Evolutionary conservation across 441 rosid species (phyloP), one percentile per base, ranked within the genome.

Genomic region (Brassica hybrid): DNA sequence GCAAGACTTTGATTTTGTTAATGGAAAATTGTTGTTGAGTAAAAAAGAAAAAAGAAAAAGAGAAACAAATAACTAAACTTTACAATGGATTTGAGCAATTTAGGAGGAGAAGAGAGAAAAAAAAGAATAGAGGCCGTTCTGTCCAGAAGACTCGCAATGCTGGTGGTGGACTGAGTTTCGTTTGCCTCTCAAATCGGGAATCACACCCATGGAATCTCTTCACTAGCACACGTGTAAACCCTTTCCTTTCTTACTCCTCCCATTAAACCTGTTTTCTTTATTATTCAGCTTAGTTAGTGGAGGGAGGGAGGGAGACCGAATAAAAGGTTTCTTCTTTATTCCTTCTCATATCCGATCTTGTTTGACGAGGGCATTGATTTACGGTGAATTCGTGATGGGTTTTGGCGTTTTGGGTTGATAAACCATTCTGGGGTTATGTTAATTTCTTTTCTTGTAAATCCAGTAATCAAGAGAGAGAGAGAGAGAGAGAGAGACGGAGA

Each of bases 81-180:
- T n/a, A n/a, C 32, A 50, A 6, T 50, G 76, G 80, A 64, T n/a
- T 71, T 23, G 7, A 36, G 21, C 7, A 11, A 36, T 2, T 45
- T 32, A 60, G 63, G 62, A 50, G 66, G 7, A 34, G 54, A 67
- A 65, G 67, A 67, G 59, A 69, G n/a, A 52, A 76, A 76, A 62
- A 6, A 27, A 27, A n/a, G n/a, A 34, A 21, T 64, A 64, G 71
- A 57, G 43, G 60, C 11, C 60, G 74, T 78, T 61, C 1, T 9
- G 71, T 10, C 41, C 74, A 67, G 65, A 73, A 79, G 82, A 68
- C 78, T 79, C 81, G 81, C 59, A 73, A 64, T 74, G 67, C 27
- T 60, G 50, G 66, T 68, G 52, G 5, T 78, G 69, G 77, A 77
- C 81, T 77, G 30, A 77, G 76, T 66, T 56, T 71, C 11, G 2